phyloP scores from a whole-genome alignment of 768 basidiomycete genomes.

The Lanmaoa rubissima region DNA sequence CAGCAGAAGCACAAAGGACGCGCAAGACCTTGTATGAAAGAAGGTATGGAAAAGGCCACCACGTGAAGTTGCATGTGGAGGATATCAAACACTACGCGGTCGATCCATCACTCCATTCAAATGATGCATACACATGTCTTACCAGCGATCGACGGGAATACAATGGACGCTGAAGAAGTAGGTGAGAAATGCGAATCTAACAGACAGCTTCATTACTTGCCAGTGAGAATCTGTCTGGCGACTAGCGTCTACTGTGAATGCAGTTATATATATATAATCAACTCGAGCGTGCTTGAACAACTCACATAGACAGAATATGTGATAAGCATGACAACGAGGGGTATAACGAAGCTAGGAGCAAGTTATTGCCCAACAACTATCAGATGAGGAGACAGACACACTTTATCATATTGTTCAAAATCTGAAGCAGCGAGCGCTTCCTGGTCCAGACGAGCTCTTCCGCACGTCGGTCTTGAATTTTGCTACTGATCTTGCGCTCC shows the following conservation, averaged over 20 bases:
- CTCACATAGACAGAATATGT: slow-evolving; percentile 61
- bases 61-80: not conserved
- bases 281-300: not conserved
- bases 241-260: slow-evolving; percentile 2
- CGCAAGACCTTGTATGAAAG: slow-evolving; percentile 9
- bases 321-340: slow-evolving; percentile 60
- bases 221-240: slow-evolving; percentile 4
- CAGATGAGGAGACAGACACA: slow-evolving; percentile 4
- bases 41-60: not conserved
- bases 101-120: not conserved
- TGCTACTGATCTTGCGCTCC: slow-evolving; percentile 54
- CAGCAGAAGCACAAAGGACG: slow-evolving; percentile 22
- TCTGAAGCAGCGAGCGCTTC: slow-evolving; percentile 48
- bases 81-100: not conserved
- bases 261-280: not conserved
- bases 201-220: not conserved
- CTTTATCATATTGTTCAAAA: slow-evolving; percentile 37
- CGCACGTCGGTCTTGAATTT: slow-evolving; percentile 54
- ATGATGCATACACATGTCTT: not conserved
- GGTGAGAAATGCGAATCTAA: not conserved
- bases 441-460: slow-evolving; percentile 56
- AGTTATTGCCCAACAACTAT: not conserved
- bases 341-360: slow-evolving; percentile 50
- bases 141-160: slow-evolving; percentile 10
- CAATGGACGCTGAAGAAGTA: slow-evolving; percentile 5